Base-by-base conservation (phyloP, 441 rosid species). In the Mallotus repandus region DNA sequence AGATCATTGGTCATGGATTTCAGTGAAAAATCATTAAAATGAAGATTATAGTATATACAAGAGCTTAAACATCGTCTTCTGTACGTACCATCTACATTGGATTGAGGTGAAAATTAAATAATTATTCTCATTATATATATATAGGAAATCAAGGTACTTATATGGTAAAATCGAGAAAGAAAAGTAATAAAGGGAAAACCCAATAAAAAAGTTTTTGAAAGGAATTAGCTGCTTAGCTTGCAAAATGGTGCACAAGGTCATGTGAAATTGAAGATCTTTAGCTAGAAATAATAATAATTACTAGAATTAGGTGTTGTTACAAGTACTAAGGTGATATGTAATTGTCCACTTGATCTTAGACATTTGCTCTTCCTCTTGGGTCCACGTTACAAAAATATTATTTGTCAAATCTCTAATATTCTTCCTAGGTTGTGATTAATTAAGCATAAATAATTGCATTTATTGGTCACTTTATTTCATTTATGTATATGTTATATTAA, bases 271-370 rank as follows among this genome's bases (percentile, higher is more conserved):
- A 48, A 48, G 43, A 52, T 76, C 45, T 56, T 21, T 73, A 25
- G 29, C 29, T 25, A 19, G 69, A 12, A 32, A 19, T 46, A 15
- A 71, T 10, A 58, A 35, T 25, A 68, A 35, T 73, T 12, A 21
- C 5, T 35, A n/a, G 54, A 50, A 67, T 72, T 61, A 52, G 74
- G 63, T 46, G 54, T 7, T 50, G 59, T 72, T n/a, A 63, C 70
- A 70, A 11, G 29, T 2, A 25, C 29, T 25, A 2, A 22, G 78
- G 46, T 69, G 79, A 43, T 67, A 66, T 74, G 71, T 21, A 72
- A 76, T 38, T 82, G 84, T 86, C 87, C 53, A 76, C 81, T 80
- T 18, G 69, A 82, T 57, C 70, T 63, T 69, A 54, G 78, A 84
- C 87, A 79, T 71, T 79, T 79, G 77, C 76, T 76, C 77, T 74